phyloP scores from a whole-genome alignment of 1,139 yeast species.

The Candida buenavistaensis region DNA sequence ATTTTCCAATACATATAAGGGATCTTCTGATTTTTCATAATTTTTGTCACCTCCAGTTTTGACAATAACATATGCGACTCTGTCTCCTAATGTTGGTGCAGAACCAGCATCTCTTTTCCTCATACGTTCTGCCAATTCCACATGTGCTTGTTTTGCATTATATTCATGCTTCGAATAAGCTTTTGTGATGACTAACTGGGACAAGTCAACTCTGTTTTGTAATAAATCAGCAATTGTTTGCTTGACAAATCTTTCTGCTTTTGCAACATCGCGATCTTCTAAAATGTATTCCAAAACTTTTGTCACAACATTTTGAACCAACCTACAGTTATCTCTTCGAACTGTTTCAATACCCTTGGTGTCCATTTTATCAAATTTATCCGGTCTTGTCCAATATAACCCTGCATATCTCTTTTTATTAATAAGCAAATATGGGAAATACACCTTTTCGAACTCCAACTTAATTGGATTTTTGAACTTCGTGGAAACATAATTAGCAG shows the following conservation, averaged over 20 bases:
- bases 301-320: slow-evolving; percentile 93
- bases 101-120: slow-evolving; percentile 94
- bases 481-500: slow-evolving; percentile 84
- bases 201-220: slow-evolving; percentile 89
- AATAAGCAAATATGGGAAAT: slow-evolving; percentile 89
- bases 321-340: slow-evolving; percentile 93
- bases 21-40: slow-evolving; percentile 96
- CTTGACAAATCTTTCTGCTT: slow-evolving; percentile 83
- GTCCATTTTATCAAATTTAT: slow-evolving; percentile 93
- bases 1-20: slow-evolving; percentile 87
- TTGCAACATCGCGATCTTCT: slow-evolving; percentile 86
- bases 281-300: slow-evolving; percentile 82
- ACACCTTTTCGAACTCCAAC: slow-evolving; percentile 94
- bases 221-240: slow-evolving; percentile 85
- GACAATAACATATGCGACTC: slow-evolving; percentile 95
- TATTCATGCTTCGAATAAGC: slow-evolving; percentile 89
- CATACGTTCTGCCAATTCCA: slow-evolving; percentile 95
- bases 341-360: slow-evolving; percentile 98
- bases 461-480: slow-evolving; percentile 85
- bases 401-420: slow-evolving; percentile 98
- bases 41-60: slow-evolving; percentile 83
- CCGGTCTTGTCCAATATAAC: slow-evolving; percentile 88
- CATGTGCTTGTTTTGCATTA: slow-evolving; percentile 96
- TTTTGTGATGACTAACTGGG: slow-evolving; percentile 91
- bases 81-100: slow-evolving; percentile 95